phyloP scores from a whole-genome alignment of 129 eudicot genomes.

The Pittosporum tobira region DNA sequence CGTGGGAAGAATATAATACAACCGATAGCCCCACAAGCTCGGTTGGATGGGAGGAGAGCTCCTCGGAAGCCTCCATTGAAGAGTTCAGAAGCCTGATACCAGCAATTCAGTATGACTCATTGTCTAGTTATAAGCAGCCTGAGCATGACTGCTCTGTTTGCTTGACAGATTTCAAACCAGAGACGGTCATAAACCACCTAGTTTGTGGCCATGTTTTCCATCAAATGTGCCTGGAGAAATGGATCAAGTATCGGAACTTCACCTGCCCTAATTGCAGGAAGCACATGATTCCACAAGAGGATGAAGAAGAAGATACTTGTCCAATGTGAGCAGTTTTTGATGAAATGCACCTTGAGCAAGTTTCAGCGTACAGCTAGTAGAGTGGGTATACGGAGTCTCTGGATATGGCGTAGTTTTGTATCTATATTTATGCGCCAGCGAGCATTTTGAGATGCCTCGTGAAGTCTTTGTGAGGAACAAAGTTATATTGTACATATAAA shows the following conservation, averaged over 20 bases:
- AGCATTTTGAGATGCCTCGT: constrained; percentile 18
- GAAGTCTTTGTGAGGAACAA: constrained; percentile 17
- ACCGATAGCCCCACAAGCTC: constrained; percentile 27
- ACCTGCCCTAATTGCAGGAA: constrained; percentile 88
- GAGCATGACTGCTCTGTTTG: constrained; percentile 84
- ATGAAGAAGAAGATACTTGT: constrained; percentile 52
- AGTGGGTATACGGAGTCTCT: constrained; percentile 20
- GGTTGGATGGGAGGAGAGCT: constrained; percentile 31
- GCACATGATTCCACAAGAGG: constrained; percentile 51
- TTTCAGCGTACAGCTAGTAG: constrained; percentile 21
- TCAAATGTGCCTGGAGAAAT: constrained; percentile 57
- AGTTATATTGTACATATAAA: constrained; percentile 34
- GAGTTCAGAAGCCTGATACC: constrained; percentile 67
- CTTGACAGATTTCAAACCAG: constrained; percentile 54
- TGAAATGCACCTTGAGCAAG: constrained; percentile 11
- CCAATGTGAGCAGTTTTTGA: constrained; percentile 54
- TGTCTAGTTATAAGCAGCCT: constrained; percentile 15
- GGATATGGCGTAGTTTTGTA: constrained; percentile 4
- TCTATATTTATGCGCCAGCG: constrained; percentile 8
- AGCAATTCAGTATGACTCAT: constrained; percentile 40
- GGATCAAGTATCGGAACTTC: constrained; percentile 62
- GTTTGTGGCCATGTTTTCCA: constrained; percentile 85
- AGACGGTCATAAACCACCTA: constrained; percentile 62
- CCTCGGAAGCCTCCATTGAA: constrained; percentile 58
- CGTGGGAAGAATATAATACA: constrained; percentile 53